A percentile compares a stretch with the other conserved stretches of the same genome.
Conservation (phyloP, 2,329 filamentous ascomycete genomes). For the Lasiodiplodia hormozganensis region DNA sequence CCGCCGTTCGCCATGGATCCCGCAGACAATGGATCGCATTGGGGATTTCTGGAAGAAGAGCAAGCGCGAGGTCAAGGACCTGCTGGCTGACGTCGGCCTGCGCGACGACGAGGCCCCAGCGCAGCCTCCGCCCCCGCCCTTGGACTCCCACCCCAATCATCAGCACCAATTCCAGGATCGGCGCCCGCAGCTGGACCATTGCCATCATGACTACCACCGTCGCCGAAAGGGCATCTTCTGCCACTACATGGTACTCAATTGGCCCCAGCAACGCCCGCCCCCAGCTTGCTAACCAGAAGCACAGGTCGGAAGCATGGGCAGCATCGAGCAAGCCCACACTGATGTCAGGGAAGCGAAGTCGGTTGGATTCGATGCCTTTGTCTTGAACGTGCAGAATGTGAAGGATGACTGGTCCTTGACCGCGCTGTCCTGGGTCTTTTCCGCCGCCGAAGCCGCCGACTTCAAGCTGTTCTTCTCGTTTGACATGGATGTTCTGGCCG, state of each 20-base stretch:
- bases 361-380: slow-evolving; percentile 34
- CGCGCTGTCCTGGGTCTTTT: slow-evolving; percentile 42
- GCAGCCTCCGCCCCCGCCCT: slow-evolving; percentile 8
- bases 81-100: slow-evolving; percentile 17
- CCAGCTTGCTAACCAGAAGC: background rate
- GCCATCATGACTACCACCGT: slow-evolving; percentile 19
- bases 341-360: slow-evolving; percentile 40
- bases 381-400: slow-evolving; percentile 35
- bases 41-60: slow-evolving; percentile 20
- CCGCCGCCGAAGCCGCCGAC: slow-evolving; percentile 36
- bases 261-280: background rate
- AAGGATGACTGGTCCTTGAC: slow-evolving; percentile 36
- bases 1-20: slow-evolving; percentile 10
- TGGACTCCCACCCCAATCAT: slow-evolving; percentile 8
- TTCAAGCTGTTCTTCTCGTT: slow-evolving; percentile 50
- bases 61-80: slow-evolving; percentile 21
- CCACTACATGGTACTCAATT: slow-evolving; percentile 18
- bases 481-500: slow-evolving; percentile 38
- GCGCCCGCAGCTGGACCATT: slow-evolving; percentile 13
- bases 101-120: slow-evolving; percentile 7
- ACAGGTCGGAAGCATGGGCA: slow-evolving; percentile 27
- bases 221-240: slow-evolving; percentile 23
- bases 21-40: slow-evolving; percentile 8
- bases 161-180: slow-evolving; percentile 12
- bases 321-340: slow-evolving; percentile 25